A percentile compares a stretch with the other conserved stretches of the same genome.
phyloP scores from a whole-genome alignment of 306 rosid genomes.

The Casuarina equisetifolia region DNA sequence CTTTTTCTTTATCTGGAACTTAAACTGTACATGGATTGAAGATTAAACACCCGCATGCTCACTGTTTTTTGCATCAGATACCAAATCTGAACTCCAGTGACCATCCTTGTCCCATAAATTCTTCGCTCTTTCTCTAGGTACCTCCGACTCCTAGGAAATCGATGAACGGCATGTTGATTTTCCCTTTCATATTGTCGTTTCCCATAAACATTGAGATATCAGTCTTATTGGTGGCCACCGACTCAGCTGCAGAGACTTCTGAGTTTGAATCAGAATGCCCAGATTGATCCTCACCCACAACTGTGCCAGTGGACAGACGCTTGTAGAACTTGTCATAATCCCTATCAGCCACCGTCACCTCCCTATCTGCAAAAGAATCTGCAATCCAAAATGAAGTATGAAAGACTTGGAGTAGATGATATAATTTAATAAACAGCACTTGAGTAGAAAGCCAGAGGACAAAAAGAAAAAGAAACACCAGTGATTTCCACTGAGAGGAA shows the following conservation, averaged over 20 bases:
- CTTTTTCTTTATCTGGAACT: conserved; percentile 41
- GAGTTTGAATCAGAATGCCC: conserved; percentile 75
- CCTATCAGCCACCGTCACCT: conserved; percentile 19
- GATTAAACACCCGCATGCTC: conserved; percentile 27
- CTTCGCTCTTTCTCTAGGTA: conserved; percentile 19
- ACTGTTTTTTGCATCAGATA: conserved; percentile 13
- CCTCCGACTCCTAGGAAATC: conserved; percentile 96
- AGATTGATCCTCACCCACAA: conserved; percentile 42
- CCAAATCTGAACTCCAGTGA: conserved; percentile 7
- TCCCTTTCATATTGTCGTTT: conserved; percentile 30
- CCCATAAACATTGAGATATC: conserved; percentile 44
- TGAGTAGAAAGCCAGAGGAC: background rate
- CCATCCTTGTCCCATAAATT: conserved; percentile 16
- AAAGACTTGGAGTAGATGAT: background rate
- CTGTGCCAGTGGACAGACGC: conserved; percentile 18
- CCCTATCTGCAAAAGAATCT: conserved; percentile 32
- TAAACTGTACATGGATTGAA: conserved; percentile 53
- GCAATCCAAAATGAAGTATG: conserved; percentile 19
- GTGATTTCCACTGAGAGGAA: too few species aligned
- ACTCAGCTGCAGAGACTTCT: conserved; percentile 69
- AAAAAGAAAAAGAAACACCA: background rate
- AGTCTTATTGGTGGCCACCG: conserved; percentile 54
- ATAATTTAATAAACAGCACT: background rate
- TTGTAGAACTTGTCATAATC: conserved; percentile 28
- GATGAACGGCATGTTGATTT: conserved; percentile 53